Evolutionary conservation across 179 eudicot species (phyloP).

Genomic region (Spergularia azorica): DNA sequence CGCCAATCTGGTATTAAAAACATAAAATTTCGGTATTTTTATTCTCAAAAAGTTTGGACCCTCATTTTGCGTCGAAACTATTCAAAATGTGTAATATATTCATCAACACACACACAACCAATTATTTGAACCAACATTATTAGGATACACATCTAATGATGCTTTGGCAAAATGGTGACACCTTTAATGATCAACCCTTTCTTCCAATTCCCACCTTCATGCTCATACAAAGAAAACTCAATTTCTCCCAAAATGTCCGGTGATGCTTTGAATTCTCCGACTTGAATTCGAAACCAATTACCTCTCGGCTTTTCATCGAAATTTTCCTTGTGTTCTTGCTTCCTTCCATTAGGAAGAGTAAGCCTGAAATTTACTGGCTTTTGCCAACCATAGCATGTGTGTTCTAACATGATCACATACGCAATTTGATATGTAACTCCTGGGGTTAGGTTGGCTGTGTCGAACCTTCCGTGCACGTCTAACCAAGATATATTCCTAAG

Average conservation of each 20-base stretch:
- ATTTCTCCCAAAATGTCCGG: conserved; percentile 44
- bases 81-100: no score
- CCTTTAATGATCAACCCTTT: conserved; percentile 63
- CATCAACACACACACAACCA: no score
- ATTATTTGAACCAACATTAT: no score
- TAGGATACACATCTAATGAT: no score
- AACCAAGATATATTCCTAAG: conserved; percentile 67
- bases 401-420: conserved; percentile 52
- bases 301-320: conserved; percentile 52
- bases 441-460: conserved; percentile 46
- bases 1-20: no score
- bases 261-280: conserved; percentile 47
- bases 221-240: conserved; percentile 60
- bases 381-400: conserved; percentile 57
- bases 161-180: conserved; percentile 51
- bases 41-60: no score
- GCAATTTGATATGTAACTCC: conserved; percentile 49
- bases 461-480: conserved; percentile 61
- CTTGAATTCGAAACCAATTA: conserved; percentile 59
- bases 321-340: conserved; percentile 50
- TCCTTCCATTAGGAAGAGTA: conserved; percentile 54
- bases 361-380: conserved; percentile 65
- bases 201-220: conserved; percentile 67
- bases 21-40: no score
- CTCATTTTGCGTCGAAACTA: no score